Percentiles rank a stretch among this genome's conserved stretches.
Conservation (phyloP, 1,284 basidiomycete genomes). For the Malassezia obtusa region DNA sequence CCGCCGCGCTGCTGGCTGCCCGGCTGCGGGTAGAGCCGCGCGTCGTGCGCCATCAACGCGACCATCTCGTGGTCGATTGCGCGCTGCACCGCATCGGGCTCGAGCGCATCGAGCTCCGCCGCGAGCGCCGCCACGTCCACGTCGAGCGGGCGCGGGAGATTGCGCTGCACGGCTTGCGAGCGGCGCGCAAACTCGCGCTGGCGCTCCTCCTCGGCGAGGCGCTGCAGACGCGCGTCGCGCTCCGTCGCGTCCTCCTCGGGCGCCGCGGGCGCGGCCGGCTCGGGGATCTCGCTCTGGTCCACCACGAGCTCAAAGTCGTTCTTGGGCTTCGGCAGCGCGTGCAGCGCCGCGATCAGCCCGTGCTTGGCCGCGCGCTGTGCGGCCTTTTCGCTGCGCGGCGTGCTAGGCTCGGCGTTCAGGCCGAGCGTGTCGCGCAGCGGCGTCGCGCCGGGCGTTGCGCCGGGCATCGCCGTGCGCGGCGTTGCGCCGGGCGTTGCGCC, state of each 20-base stretch:
- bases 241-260: constrained; percentile 11
- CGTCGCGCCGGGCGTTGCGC: constrained; percentile 57
- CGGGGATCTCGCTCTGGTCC: constrained; percentile 62
- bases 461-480: constrained; percentile 51
- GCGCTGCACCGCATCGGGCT: constrained; percentile 43
- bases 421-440: constrained; percentile 81
- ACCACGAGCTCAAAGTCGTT: constrained; percentile 95
- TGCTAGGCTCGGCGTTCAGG: constrained; percentile 58
- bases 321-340: constrained; percentile 76
- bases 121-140: constrained; percentile 59
- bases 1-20: constrained; percentile 70
- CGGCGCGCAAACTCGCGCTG: constrained; percentile 63
- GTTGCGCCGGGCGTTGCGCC: constrained; percentile 45
- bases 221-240: constrained; percentile 67
- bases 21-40: constrained; percentile 75
- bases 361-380: constrained; percentile 22
- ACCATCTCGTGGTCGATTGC: constrained; percentile 73
- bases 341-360: constrained; percentile 70
- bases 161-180: constrained; percentile 69
- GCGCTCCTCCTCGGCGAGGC: constrained; percentile 61
- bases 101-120: constrained; percentile 42
- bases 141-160: constrained; percentile 74
- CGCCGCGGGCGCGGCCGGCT: constrained; percentile 1
- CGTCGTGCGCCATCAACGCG: constrained; percentile 73
- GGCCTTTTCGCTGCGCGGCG: constrained; percentile 27